Evolutionary conservation across 2,329 filamentous ascomycete genomes (phyloP), one percentile per base, ranked within the genome.

Genomic region (Mycogone perniciosa): DNA sequence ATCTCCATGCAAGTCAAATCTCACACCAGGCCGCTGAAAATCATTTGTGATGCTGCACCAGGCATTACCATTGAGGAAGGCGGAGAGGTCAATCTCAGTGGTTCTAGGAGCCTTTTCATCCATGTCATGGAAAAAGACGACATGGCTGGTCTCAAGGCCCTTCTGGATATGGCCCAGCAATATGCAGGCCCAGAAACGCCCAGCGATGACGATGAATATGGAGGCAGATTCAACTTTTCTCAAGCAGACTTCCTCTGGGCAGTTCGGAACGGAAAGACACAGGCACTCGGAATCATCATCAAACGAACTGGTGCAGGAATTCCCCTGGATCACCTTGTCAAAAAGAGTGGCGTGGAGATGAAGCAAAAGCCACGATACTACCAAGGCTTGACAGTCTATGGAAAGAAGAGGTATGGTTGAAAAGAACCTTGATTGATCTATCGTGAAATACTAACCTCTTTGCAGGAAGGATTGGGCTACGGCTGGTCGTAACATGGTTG

Each of bases 311-410:
- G 86, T 1, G 81, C 80, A 4, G 86, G 86, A 1, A 77, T 92
- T 53, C 85, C 86, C 0, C 68, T 91, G 0, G 79, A 86, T 44
- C 71, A 80, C 13, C 68, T 93, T 5, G 77, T 87, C 40, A 79
- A 84, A 66, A 79, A 78, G 51, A 84, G 76, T 50, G 86, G 86
- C 3, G 67, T 85, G 1, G 76, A 85, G 59, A 64, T 84, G 44
- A 74, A 80, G 48, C 72, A 80, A 56, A 87, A 85, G 64, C 81
- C 87, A 1, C 77, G 77, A 13, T 88, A 81, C 64, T 95, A 95
- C 62, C 85, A 88, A 65, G 89, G 89, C 0, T 67, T 92, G 31
- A 84, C 81, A 1, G 84, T 95, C 1, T 83, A 86, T 56, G 88
- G 88, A 2, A 82, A 81, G 65, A 91, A 91, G 62, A 70, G 71